Base-by-base conservation (phyloP, 2,329 filamentous ascomycete genomes). In the Trichoderma sp. region DNA sequence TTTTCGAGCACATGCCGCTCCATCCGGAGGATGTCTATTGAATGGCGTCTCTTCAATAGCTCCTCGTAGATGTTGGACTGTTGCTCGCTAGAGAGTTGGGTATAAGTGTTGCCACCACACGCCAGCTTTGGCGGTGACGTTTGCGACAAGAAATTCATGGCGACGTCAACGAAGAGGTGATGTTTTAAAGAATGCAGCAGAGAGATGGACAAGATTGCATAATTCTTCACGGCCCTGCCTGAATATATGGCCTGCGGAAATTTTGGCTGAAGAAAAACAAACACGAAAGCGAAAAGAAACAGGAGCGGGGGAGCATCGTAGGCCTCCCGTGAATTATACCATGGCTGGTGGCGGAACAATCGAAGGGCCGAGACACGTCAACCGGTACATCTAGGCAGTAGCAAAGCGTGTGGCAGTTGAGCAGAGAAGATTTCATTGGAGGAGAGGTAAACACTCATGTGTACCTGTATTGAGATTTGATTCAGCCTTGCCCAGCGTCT, bases 151-250 rank as follows among this genome's bases (percentile, higher is more conserved):
- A 10, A 32, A 6, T 3, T 50, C 1, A 1, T 22, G 5, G 8
- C 3, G 2, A 9, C 3, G 2, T 7, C 8, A 8, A n/a, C 1
- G 1, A 6, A 52, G 8, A 29, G 0, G n/a, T 13, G 4, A 45
- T 6, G 1, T 6, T 22, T 10, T 45, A 12, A 3, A 45, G 42
- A 45, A 45, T 9, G 9, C 5, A 22, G 3, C 1, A 2, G 13
- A 22, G 2, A 13, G 19, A 10, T 22, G 19, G 42, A 7, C 2
- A 13, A 3, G 42, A 45, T 22, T 19, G 9, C 3, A 10, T 1
- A n/a, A 1, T 5, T 10, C n/a, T 45, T 7, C 19, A n/a, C 2
- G 2, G n/a, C 0, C 0, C 10, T 10, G 5, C 4, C 0, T 45
- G 42, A 45, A 45, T 3, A 45, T 45, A 45, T 45, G 19, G 42